phyloP scores from a whole-genome alignment of 78 protist species.

The Planoprotostelium fungivorum region DNA sequence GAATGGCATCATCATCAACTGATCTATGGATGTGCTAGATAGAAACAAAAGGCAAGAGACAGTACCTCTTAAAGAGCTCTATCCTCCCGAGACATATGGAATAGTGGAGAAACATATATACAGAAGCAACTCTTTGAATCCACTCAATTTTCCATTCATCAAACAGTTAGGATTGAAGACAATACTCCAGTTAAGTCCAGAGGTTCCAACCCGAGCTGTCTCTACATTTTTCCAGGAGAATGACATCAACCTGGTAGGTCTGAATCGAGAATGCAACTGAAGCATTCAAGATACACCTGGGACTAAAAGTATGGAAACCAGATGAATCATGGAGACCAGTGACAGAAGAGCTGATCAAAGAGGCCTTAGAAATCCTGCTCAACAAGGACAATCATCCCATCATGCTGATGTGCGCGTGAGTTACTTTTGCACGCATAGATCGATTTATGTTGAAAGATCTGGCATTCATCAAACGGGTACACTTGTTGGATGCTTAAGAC shows the following conservation, averaged over 20 bases:
- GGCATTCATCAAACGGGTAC: constrained; percentile 81
- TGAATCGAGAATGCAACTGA: not conserved
- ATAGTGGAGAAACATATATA: constrained; percentile 43
- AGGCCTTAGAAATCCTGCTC: constrained; percentile 68
- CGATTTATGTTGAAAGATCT: constrained; percentile 4
- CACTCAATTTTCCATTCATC: constrained; percentile 61
- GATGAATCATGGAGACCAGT: constrained; percentile 73
- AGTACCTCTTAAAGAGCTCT: not conserved
- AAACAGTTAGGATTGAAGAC: constrained; percentile 44
- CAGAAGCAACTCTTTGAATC: constrained; percentile 60
- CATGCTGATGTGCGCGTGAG: constrained; percentile 73
- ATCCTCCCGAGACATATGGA: constrained; percentile 50
- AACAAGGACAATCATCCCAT: constrained; percentile 67
- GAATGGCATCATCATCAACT: no score
- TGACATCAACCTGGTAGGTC: constrained; percentile 52
- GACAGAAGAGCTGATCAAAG: constrained; percentile 77
- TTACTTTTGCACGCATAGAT: not conserved
- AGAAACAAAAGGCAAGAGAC: not conserved
- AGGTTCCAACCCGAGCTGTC: constrained; percentile 67
- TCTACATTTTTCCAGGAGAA: constrained; percentile 61
- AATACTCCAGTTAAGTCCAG: constrained; percentile 74
- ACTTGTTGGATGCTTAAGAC: constrained; percentile 79
- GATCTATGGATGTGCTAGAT: no score
- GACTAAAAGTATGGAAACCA: constrained; percentile 70
- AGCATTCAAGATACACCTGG: constrained; percentile 60